phyloP scores from a whole-genome alignment of 768 basidiomycete genomes.

The Boletus rufocinnamomeus region DNA sequence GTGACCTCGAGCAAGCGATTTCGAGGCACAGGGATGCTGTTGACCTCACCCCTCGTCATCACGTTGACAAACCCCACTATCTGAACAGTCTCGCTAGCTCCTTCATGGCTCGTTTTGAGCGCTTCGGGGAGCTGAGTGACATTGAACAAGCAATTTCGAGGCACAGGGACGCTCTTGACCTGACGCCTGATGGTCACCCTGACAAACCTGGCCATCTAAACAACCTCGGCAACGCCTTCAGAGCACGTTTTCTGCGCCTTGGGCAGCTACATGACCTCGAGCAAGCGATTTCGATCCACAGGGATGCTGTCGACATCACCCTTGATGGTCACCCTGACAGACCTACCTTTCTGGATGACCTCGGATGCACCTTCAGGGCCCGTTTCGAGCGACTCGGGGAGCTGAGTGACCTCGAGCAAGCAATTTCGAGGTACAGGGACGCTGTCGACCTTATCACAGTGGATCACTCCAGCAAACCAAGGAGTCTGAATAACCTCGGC shows the following conservation, averaged over 20 bases:
- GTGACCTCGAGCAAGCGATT: conserved; percentile 3
- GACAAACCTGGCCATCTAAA: background rate
- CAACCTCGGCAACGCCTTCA: conserved; percentile 1
- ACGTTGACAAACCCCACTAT: background rate
- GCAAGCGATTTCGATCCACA: background rate
- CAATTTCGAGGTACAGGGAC: background rate
- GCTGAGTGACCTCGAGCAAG: background rate
- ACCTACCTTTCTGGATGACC: background rate
- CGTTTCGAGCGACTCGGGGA: conserved; percentile 1
- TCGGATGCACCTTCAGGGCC: background rate
- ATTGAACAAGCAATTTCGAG: background rate
- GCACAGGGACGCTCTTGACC: background rate
- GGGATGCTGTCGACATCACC: background rate
- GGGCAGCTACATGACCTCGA: background rate
- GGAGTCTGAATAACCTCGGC: background rate
- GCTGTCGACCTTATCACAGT: background rate
- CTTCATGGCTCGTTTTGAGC: background rate
- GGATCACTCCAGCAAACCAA: background rate
- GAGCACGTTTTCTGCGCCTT: background rate
- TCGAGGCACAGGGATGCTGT: background rate
- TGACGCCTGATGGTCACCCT: conserved; percentile 1
- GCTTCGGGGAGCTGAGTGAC: background rate
- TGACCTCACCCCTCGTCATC: background rate
- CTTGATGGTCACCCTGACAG: background rate
- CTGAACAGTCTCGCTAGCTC: background rate